Base-by-base conservation (phyloP, 2,329 filamentous ascomycete species). In the Verticillium dahliae region DNA sequence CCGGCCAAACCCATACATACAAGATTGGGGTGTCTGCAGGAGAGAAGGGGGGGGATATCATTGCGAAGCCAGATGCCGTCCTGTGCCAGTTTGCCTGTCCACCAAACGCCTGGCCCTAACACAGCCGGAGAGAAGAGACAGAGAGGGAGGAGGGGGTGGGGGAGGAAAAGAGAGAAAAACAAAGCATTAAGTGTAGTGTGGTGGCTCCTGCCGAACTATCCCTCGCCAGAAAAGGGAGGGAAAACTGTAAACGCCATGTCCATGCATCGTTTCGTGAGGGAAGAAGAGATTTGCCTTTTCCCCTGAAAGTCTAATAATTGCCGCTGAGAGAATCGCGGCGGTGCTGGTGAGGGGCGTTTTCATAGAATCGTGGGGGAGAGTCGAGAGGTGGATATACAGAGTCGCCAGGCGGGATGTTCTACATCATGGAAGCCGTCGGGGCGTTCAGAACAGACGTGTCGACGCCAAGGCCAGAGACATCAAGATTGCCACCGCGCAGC, bases 381-480 rank as follows among this genome's bases (percentile, higher is more conserved):
- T 34, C 38, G 41, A 50, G 56, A 27, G 35, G 35, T 39, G 35
- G 37, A 18, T 31, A 34, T 58, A 58, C 38, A 58, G 27, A 38
- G 55, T 22, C 22, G 39, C 33, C 35, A 57, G 61, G 55, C 41
- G 60, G 50, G 45, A 59, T 58, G 41, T 61, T 64, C 65, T 72
- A 78, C 54, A 77, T 73, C 75, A 77, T 78, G 68, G 76, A 72
- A 37, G 75, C 76, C 39, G 75, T 77, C 10, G 76, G 75, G 31
- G 75, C 75, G 45, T 50, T 59, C 15, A 59, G 22, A 50, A 71
- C 73, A 39, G 75, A 60, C 14, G 61, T 65, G 39, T 74, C 69
- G 33, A 70, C 69, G 52, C 67, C 64, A 6, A 78, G 66, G 27
- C 71, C 71, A 41, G 74, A 38, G 11, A 54, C 50, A 39, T 62